Conservation (phyloP, 768 basidiomycete species). For the Boletus pseudopeckii region DNA sequence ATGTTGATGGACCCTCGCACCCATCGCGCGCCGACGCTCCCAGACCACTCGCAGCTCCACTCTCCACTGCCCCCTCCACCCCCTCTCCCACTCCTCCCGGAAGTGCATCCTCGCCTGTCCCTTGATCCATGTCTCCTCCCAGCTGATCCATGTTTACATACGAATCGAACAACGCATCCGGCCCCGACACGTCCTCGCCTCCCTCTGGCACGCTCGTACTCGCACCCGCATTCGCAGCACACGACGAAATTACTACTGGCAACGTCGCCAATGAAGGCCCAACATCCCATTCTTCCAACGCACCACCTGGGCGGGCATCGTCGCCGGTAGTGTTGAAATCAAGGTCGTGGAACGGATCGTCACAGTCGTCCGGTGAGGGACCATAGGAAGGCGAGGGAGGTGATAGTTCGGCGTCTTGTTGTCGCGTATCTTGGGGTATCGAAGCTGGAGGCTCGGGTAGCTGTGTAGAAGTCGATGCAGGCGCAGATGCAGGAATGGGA, state of each 20-base stretch:
- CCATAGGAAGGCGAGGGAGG: background rate
- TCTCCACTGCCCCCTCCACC: background rate
- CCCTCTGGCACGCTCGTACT: background rate
- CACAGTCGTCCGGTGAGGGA: constrained; percentile 9
- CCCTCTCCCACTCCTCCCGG: background rate
- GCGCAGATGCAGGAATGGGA: too few species aligned
- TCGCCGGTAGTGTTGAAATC: constrained; percentile 12
- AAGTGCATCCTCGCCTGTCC: background rate
- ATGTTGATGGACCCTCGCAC: background rate
- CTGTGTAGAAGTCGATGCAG: too few species aligned
- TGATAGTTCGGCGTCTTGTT: background rate
- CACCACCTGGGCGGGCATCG: background rate
- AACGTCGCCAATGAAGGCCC: constrained; percentile 5
- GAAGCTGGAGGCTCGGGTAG: background rate
- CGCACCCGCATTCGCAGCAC: background rate
- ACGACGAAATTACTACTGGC: background rate
- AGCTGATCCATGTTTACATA: constrained; percentile 23
- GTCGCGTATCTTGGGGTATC: background rate
- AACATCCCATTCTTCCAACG: constrained; percentile 3
- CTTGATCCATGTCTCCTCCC: background rate
- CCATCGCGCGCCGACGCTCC: background rate
- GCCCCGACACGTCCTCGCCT: background rate
- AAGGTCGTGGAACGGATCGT: constrained; percentile 11
- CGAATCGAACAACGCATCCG: constrained; percentile 20
- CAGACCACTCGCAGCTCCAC: background rate